Base-by-base conservation (phyloP, 805 yeast genomes). In the Ogataea ganodermae region DNA sequence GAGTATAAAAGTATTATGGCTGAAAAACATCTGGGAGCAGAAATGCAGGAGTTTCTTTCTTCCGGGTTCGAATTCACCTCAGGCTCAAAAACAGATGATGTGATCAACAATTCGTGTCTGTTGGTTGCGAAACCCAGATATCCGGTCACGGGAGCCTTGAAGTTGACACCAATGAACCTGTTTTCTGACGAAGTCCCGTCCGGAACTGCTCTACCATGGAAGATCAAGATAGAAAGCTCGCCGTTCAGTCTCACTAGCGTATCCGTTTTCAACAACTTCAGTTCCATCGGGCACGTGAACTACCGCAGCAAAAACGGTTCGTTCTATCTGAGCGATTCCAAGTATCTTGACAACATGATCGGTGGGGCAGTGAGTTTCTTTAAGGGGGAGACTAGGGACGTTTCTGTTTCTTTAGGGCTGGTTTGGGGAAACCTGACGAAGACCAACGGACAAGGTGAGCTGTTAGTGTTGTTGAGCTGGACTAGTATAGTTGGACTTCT, bases 401-500 rank as follows among this genome's bases (percentile, higher is more conserved):
- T 8, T 23, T 7, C 40, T 2, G 31, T 16, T 16, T 36, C 40
- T 21, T 12, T 70, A 5, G 80, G 80, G 0, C 52, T 75, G 21
- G 64, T 75, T 1, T 47, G 68, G 50, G 74, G 78, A 0, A 67
- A 64, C 42, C 43, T 74, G 18, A 55, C 68, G 12, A 72, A 72
- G 48, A 44, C 47, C 27, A 69, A 73, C 49, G 79, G 79, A 6
- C 76, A 73, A 43, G 80, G 80, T 3, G 78, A 75, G 37, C 53
- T 76, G 42, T 48, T 69, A 51, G 43, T 53, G 6, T 45, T 62
- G 8, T 10, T 61, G 31, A 45, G 56, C 27, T 61, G 65, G 64
- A 26, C 31, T 8, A 27, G 27, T 17, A 41, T 58, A 21, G 21
- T 53, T 2, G 28, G 26, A 24, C 37, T 5, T 20, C 23, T 33